Evolutionary conservation across 177 flowering plant species (phyloP), one percentile per base, ranked within the genome.

Genomic region (Vitis hybrid): DNA sequence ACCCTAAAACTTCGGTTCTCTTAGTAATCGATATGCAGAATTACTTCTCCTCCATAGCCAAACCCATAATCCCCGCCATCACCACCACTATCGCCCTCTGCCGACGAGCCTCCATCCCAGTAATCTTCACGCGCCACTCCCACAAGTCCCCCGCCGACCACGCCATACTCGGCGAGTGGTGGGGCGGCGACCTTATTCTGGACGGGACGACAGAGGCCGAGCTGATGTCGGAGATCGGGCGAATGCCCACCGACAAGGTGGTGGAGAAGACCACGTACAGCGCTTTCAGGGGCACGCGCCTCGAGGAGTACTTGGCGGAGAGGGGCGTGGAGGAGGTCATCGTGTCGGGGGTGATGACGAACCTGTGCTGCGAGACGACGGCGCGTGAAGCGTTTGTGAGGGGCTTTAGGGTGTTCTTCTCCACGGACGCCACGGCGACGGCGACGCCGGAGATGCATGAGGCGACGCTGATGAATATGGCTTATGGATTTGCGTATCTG

Each of bases 361-460:
- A 91, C 72, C 67, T 91, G 74, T 89, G 92, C 80, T 91, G 97
- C 62, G 94, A 91, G 74, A 91, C 97, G 60, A 88, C 89, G 61
- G 94, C 97, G 30, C 84, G 94, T 32, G 94, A 84, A 3, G 97
- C 92, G 11, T 91, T 91, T 64, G 78, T 84, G 48, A 83, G 81
- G 60, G 97, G 94, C 17, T 91, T 89, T 59, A 67, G 97, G 78
- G 97, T 88, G n/a, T 91, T 91, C 70, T 91, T 91, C 82, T 90
- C 97, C 11, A 84, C 87, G 6, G 97, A 91, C 72, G 90, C 89
- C 15, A 88, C 92, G n/a, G 91, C 85, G 6, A 88, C 94, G 19
- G 49, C 82, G 14, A 56, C 77, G 19, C 5, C 0, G 70, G 97
- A 91, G 71, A 57, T 91, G 62, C 97, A 91, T 48, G 88, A 88